Base-by-base conservation (phyloP, 306 rosid species). In the Rosa lucieae region DNA sequence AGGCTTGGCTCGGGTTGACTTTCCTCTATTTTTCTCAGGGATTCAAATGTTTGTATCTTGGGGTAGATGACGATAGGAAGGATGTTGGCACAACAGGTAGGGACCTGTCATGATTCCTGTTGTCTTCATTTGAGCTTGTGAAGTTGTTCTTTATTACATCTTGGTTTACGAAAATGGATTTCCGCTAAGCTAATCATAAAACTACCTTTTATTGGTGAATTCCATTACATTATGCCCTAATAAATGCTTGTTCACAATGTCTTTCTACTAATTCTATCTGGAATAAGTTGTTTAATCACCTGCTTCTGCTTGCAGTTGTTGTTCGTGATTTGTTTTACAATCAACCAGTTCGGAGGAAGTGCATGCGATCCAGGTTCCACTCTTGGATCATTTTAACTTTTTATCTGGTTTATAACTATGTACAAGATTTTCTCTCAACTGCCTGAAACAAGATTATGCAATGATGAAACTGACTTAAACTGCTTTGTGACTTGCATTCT, bases 341-440 rank as follows among this genome's bases (percentile, higher is more conserved):
- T 84, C 99, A 95, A 86, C 99, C 98, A 47, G 96, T 93, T 87
- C 90, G 98, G 83, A 93, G 97, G 88, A 93, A 91, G 73, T 81
- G 81, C 81, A 90, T 88, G 70, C 96, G 89, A 76, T 91, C 93
- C 83, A 95, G 99, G 99, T 95, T 78, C 80, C 79, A 35, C 71
- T 79, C 52, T 55, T 62, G 21, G 47, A 73, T 18, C 12, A 26
- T 29, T 20, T 43, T 67, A 3, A 69, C 65, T 14, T 37, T 53
- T 32, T 56, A 26, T 26, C 47, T 72, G 65, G 17, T 39, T 29
- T 26, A 14, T 47, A 32, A 26, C 7, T 32, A 11, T 29, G 1
- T 63, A 63, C 74, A 53, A 40, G 56, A 63, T 32, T 26, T 70
- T 20, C 40, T 73, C 37, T 20, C 79, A 75, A 58, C 78, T 84